Conservation (phyloP, 768 basidiomycete genomes). For the Hemileccinum rubropunctum region DNA sequence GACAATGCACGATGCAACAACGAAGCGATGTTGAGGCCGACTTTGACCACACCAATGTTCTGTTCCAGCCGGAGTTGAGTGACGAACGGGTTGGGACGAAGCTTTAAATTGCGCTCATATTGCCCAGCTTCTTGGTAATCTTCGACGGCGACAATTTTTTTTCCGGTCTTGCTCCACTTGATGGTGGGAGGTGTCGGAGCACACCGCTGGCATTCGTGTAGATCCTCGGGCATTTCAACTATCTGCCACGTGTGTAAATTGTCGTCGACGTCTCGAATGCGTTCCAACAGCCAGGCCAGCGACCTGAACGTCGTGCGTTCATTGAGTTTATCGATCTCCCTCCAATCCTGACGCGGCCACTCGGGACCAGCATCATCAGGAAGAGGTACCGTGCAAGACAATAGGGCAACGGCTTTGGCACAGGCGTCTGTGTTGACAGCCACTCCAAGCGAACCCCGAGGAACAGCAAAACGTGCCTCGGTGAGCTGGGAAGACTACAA, state of each 20-base stretch:
- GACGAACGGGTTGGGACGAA: constrained; percentile 81
- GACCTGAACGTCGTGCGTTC: constrained; percentile 79
- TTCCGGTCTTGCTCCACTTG: constrained; percentile 65
- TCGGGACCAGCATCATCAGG: constrained; percentile 66
- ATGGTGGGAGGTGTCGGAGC: constrained; percentile 77
- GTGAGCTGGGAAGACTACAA: constrained; percentile 50
- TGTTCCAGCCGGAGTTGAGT: constrained; percentile 73
- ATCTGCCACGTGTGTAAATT: constrained; percentile 67
- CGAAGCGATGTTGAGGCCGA: constrained; percentile 86
- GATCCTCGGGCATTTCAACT: constrained; percentile 43
- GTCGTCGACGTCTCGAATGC: constrained; percentile 72
- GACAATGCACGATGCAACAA: constrained; percentile 84
- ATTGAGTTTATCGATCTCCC: constrained; percentile 81
- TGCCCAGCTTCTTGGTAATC: constrained; percentile 84
- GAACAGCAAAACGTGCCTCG: constrained; percentile 66
- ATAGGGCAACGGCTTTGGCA: constrained; percentile 68
- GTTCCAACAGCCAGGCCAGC: constrained; percentile 85
- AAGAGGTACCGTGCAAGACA: constrained; percentile 75
- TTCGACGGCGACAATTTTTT: constrained; percentile 67
- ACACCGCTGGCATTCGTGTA: constrained; percentile 70
- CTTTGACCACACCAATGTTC: constrained; percentile 66
- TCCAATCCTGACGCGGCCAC: constrained; percentile 76
- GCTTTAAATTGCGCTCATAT: constrained; percentile 86
- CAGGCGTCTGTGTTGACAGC: constrained; percentile 61
- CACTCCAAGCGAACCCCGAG: constrained; percentile 50